These are phyloP conservation scores for Oenanthe javanica DNA, from an alignment of 140 eudicot genomes.

Conservation along the genomic window DNA sequence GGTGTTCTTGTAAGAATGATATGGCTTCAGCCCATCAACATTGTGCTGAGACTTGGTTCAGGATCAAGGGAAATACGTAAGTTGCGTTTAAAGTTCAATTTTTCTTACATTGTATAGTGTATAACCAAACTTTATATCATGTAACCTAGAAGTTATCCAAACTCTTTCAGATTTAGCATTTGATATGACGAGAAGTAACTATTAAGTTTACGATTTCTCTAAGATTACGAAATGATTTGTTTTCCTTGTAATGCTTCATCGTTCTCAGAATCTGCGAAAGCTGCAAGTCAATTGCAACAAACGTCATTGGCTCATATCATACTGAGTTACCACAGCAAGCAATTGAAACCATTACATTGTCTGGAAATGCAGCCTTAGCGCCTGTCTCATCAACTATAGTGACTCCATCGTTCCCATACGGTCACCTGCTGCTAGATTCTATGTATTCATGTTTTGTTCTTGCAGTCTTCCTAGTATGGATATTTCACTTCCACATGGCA, in stretches of 20 bases:
- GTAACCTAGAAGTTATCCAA: no score
- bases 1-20: constrained; percentile 85
- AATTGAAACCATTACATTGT: background rate
- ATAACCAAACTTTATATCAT: no score
- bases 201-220: background rate
- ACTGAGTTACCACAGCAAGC: background rate
- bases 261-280: constrained; percentile 70
- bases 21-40: constrained; percentile 46
- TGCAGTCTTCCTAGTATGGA: background rate
- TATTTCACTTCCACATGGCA: background rate
- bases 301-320: constrained; percentile 38
- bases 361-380: background rate
- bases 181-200: background rate
- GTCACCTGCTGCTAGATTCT: background rate
- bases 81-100: background rate
- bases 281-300: constrained; percentile 61
- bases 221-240: background rate
- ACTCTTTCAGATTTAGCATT: background rate
- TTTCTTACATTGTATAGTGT: background rate
- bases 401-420: background rate
- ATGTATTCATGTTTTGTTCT: background rate
- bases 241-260: background rate
- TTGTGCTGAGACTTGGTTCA: constrained; percentile 58
- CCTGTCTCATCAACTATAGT: background rate
- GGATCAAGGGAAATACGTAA: background rate